Conservation (phyloP, 228 moss, liverwort and hornwort genomes). For the Sphagnum fallax region DNA sequence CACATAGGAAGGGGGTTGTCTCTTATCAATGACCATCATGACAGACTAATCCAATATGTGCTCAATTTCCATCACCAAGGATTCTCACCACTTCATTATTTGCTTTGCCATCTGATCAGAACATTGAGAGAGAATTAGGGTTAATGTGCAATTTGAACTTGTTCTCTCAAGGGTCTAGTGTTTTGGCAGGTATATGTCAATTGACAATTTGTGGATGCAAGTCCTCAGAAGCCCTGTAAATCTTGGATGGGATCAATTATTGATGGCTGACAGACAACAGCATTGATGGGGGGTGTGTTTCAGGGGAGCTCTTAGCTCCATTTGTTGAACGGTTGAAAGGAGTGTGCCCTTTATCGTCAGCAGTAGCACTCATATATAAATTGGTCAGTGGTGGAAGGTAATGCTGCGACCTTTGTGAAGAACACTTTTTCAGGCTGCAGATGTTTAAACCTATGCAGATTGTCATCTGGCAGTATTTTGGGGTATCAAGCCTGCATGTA, state of each 20-base stretch:
- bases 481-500: neutral
- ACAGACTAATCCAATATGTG: no score
- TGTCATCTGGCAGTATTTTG: neutral
- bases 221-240: no score
- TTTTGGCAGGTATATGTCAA: no score
- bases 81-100: neutral
- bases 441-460: neutral
- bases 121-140: no score
- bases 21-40: neutral
- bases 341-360: constrained; percentile 50
- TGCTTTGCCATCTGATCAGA: neutral
- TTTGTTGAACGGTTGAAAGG: constrained; percentile 55
- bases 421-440: no score
- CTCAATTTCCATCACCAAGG: no score
- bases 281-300: neutral
- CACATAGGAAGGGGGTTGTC: neutral
- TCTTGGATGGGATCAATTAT: no score
- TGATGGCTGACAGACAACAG: no score
- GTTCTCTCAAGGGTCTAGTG: no score
- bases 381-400: constrained; percentile 96
- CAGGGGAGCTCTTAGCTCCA: constrained; percentile 80
- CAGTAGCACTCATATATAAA: constrained; percentile 67
- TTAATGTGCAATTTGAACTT: no score
- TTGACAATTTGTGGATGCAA: no score
- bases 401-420: neutral